Conservation (phyloP, 805 yeast genomes). For the Hanseniaspora jakobsenii region DNA sequence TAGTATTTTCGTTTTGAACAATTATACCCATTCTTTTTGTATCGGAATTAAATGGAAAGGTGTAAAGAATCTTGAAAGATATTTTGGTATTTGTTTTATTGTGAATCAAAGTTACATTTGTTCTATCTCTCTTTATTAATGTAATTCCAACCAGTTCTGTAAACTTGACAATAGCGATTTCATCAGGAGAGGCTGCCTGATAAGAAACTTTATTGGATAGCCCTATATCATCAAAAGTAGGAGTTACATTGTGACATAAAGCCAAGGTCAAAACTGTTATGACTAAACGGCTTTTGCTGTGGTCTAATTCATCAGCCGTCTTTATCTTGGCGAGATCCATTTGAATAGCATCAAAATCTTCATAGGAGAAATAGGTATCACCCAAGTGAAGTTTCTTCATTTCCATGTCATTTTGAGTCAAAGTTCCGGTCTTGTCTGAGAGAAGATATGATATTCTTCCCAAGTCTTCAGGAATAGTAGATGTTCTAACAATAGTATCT, state of each 20-base stretch:
- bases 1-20: constrained; percentile 38
- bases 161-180: constrained; percentile 88
- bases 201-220: constrained; percentile 49
- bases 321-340: constrained; percentile 26
- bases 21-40: constrained; percentile 93
- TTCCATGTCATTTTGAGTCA: constrained; percentile 97
- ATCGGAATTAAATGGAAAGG: constrained; percentile 91
- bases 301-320: constrained; percentile 34
- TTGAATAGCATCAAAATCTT: constrained; percentile 77
- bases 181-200: constrained; percentile 99
- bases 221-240: constrained; percentile 53
- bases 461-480: constrained; percentile 94
- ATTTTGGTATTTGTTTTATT: constrained; percentile 39
- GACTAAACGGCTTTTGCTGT: constrained; percentile 70
- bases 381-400: constrained; percentile 87
- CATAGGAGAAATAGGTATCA: constrained; percentile 81
- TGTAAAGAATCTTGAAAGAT: constrained; percentile 59
- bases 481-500: constrained; percentile 85
- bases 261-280: constrained; percentile 73
- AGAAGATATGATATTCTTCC: constrained; percentile 89
- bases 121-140: constrained; percentile 70
- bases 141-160: constrained; percentile 78
- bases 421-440: constrained; percentile 92
- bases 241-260: constrained; percentile 95
- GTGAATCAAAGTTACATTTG: constrained; percentile 56